A percentile compares a stretch with the other conserved stretches of the same genome.
Conservation (phyloP, 768 basidiomycete species). For the Amanita thiersii region DNA sequence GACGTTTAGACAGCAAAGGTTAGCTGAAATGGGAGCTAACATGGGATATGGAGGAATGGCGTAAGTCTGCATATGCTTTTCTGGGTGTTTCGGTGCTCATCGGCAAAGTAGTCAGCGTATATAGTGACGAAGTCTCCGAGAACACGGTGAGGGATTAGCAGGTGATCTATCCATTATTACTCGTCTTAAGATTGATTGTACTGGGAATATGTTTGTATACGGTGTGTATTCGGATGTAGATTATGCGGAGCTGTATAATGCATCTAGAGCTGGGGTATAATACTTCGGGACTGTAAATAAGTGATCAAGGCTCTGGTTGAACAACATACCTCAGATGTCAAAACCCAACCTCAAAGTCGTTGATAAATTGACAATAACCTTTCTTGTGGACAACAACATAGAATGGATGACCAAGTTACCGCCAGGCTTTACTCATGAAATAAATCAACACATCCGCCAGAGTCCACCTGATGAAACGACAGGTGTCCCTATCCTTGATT, state of each 20-base stretch:
- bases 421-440: slow-evolving; percentile 68
- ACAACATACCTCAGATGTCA: neutral
- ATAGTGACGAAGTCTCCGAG: too few relatives aligned
- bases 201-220: too few relatives aligned
- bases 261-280: too few relatives aligned
- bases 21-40: slow-evolving; percentile 51
- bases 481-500: slow-evolving; percentile 59
- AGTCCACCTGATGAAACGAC: slow-evolving; percentile 32
- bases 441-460: slow-evolving; percentile 52
- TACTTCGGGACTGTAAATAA: too few relatives aligned
- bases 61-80: slow-evolving; percentile 18
- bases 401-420: slow-evolving; percentile 87
- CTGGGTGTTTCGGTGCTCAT: neutral
- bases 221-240: too few relatives aligned
- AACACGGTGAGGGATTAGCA: too few relatives aligned
- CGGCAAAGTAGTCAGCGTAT: neutral
- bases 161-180: too few relatives aligned
- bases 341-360: slow-evolving; percentile 18
- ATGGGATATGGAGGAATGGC: slow-evolving; percentile 57
- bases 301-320: too few relatives aligned
- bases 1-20: slow-evolving; percentile 69
- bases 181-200: too few relatives aligned
- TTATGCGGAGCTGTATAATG: too few relatives aligned
- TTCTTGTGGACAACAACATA: slow-evolving; percentile 70
- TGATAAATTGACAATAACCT: slow-evolving; percentile 40